Evolutionary conservation across 805 yeast species (phyloP).

Genomic region (Saccharomycopsis malanga): DNA sequence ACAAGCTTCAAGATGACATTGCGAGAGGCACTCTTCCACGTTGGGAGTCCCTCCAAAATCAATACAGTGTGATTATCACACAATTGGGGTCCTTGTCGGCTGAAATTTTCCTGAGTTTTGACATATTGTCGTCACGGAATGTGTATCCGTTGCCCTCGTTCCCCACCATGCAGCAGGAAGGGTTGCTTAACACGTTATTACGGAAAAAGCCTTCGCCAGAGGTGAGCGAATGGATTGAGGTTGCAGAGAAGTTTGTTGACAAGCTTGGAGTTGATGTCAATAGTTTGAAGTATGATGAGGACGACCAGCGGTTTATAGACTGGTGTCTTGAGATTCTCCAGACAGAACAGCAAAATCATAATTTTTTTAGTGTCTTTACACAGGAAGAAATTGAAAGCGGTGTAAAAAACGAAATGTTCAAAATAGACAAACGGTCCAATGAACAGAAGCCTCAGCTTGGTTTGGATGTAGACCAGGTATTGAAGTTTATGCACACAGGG

Average conservation of each 20-base stretch:
- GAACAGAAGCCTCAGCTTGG: constrained; percentile 7
- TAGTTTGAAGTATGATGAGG: constrained; percentile 4
- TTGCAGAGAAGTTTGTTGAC: constrained; percentile 27
- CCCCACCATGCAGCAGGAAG: constrained; percentile 80
- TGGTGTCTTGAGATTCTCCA: constrained; percentile 15
- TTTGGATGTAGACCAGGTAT: constrained; percentile 11
- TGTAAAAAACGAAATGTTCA: constrained; percentile 6
- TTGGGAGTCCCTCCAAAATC: constrained; percentile 71
- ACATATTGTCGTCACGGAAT: constrained; percentile 55
- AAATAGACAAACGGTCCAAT: constrained; percentile 4
- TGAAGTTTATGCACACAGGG: constrained; percentile 18
- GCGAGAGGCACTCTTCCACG: constrained; percentile 28
- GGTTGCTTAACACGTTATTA: constrained; percentile 72
- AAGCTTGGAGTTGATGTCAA: constrained; percentile 9
- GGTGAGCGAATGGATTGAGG: constrained; percentile 75
- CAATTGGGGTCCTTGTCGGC: constrained; percentile 74
- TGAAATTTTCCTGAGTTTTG: constrained; percentile 56
- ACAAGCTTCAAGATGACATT: constrained; percentile 48
- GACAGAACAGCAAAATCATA: constrained; percentile 10
- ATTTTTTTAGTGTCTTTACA: constrained; percentile 20
- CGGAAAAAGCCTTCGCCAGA: constrained; percentile 89
- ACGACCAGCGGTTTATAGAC: constrained; percentile 9
- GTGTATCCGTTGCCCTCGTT: constrained; percentile 80
- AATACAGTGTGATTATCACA: constrained; percentile 73
- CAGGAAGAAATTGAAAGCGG: constrained; percentile 20